phyloP scores from a whole-genome alignment of 23 red algal genomes.

The Gracilaria domingensis region DNA sequence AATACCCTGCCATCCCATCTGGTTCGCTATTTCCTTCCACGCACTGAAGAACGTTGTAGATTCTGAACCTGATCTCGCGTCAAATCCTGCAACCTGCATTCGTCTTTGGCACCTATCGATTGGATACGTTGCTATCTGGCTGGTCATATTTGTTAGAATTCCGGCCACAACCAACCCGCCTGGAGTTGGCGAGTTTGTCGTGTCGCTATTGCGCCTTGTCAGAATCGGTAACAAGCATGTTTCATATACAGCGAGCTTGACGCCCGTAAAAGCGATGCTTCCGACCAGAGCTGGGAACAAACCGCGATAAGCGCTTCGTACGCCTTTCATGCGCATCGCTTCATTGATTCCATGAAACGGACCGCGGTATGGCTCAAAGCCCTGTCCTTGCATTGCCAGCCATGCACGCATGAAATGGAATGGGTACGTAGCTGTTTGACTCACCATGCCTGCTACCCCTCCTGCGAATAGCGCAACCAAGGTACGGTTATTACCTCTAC shows the following conservation, averaged over 20 bases:
- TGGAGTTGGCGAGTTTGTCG: slow-evolving; percentile 60
- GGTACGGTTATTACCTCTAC: slow-evolving; percentile 19
- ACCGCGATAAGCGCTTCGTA: slow-evolving; percentile 76
- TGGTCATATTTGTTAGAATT: slow-evolving; percentile 67
- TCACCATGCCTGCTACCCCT: slow-evolving; percentile 78
- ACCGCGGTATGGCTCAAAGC: slow-evolving; percentile 80
- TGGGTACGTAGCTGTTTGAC: slow-evolving; percentile 76
- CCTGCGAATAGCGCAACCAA: slow-evolving; percentile 55
- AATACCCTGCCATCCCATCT: slow-evolving; percentile 82
- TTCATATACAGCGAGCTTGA: slow-evolving; percentile 93
- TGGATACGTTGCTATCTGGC: slow-evolving; percentile 88
- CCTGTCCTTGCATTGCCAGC: slow-evolving; percentile 74
- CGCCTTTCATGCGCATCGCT: slow-evolving; percentile 62
- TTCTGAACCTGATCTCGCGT: slow-evolving; percentile 15
- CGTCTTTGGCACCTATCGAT: slow-evolving; percentile 90
- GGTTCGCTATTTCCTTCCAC: slow-evolving; percentile 52
- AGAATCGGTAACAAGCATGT: slow-evolving; percentile 71
- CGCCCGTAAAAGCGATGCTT: slow-evolving; percentile 89
- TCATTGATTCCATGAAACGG: slow-evolving; percentile 73
- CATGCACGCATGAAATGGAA: slow-evolving; percentile 85
- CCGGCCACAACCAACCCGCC: slow-evolving; percentile 66
- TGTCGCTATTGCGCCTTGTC: slow-evolving; percentile 70
- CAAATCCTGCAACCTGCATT: slow-evolving; percentile 90
- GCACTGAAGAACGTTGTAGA: slow-evolving; percentile 16
- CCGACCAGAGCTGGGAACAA: slow-evolving; percentile 78